Conservation (phyloP, 225 moss, liverwort and hornwort genomes). For the Asterella californica region DNA sequence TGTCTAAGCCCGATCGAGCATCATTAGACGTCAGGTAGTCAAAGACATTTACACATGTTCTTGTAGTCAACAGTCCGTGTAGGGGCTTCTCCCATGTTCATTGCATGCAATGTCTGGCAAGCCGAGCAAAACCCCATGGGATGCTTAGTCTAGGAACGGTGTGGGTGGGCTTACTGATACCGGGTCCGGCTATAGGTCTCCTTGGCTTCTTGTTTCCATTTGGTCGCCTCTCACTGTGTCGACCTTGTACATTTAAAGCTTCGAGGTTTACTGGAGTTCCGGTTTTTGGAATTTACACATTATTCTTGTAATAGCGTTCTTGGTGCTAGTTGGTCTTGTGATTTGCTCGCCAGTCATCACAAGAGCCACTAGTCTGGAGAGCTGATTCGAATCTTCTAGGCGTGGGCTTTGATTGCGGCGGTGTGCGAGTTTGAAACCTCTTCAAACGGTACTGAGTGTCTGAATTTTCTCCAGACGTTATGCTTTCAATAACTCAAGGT, state of each 20-base stretch:
- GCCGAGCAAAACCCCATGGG: conserved; percentile 5
- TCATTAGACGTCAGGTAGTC: conserved; percentile 13
- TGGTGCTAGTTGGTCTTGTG: conserved; percentile 5
- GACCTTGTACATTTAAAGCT: neutral
- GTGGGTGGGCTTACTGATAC: conserved; percentile 4
- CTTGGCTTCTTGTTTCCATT: neutral
- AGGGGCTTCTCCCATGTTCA: conserved; percentile 20
- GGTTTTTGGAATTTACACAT: neutral
- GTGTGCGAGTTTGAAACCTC: conserved; percentile 17
- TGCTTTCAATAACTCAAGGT: conserved; percentile 35
- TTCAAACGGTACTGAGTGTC: conserved; percentile 23
- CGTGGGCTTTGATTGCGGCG: neutral
- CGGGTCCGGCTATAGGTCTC: conserved; percentile 7
- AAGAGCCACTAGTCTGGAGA: neutral
- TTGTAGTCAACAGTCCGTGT: neutral
- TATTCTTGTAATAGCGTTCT: neutral
- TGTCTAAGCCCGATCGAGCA: neutral
- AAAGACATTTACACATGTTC: conserved; percentile 19
- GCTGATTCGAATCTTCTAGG: neutral
- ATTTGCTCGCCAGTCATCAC: neutral
- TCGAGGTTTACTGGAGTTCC: neutral
- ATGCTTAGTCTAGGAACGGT: neutral
- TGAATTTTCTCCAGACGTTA: conserved; percentile 35
- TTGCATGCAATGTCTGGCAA: neutral
- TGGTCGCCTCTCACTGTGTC: neutral